Evolutionary conservation across 768 basidiomycete species (phyloP).

Genomic region (Cystobasidiopsis lactophilus): DNA sequence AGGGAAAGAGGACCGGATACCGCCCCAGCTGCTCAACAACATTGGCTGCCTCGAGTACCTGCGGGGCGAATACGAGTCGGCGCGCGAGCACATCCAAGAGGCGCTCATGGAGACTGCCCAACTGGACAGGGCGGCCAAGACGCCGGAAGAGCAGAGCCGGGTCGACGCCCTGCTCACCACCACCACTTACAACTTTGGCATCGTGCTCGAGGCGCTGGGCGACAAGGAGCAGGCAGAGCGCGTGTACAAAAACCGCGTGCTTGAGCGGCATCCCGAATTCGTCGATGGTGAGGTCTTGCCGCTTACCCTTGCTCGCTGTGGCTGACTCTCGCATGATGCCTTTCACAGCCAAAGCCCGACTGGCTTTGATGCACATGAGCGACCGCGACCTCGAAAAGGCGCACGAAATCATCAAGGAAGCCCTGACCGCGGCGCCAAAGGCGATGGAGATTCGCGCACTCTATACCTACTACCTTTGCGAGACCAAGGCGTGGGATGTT

Average conservation of each 20-base stretch:
- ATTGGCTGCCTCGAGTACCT: constrained; percentile 18
- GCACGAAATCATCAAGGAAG: constrained; percentile 73
- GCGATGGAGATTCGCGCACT: constrained; percentile 77
- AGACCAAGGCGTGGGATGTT: constrained; percentile 40
- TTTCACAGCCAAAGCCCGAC: constrained; percentile 67
- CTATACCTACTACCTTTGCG: constrained; percentile 80
- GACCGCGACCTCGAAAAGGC: constrained; percentile 56
- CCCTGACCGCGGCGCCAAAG: constrained; percentile 47
- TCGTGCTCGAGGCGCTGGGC: constrained; percentile 70
- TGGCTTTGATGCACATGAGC: constrained; percentile 52
- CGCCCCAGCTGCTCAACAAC: constrained; percentile 20
- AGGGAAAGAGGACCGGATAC: constrained; percentile 22
- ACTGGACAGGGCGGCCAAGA: constrained; percentile 13
- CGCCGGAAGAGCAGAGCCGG: constrained; percentile 19
- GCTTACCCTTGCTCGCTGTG: not conserved
- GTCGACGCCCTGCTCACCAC: constrained; percentile 62
- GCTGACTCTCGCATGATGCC: not conserved
- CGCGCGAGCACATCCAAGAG: constrained; percentile 45
- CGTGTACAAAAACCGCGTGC: constrained; percentile 56
- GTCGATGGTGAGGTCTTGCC: constrained; percentile 49
- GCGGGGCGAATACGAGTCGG: constrained; percentile 31
- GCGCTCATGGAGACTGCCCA: constrained; percentile 39
- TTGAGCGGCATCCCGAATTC: constrained; percentile 83
- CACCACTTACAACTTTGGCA: constrained; percentile 72
- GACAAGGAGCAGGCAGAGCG: constrained; percentile 51